Percentiles rank a stretch among this genome's conserved stretches.
Conservation (phyloP, 176 grass and related monocot species). For the Carex pumila region DNA sequence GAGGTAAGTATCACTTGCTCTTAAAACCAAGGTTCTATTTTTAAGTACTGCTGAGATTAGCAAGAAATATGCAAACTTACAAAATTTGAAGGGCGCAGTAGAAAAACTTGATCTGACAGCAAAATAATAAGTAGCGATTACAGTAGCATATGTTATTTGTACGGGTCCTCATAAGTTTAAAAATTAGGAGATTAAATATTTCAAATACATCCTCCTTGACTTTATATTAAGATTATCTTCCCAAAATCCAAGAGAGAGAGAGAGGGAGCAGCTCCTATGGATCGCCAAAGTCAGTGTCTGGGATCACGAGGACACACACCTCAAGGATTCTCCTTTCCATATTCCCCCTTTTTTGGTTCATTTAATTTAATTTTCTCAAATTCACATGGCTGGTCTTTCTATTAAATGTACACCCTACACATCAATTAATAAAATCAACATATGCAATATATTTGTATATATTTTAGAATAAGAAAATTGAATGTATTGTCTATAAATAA, state of each 20-base stretch:
- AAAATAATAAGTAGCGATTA: background rate
- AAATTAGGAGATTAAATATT: background rate
- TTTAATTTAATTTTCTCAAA: background rate
- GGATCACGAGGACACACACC: slow-evolving; percentile 57
- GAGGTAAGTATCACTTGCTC: background rate
- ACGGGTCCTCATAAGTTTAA: slow-evolving; percentile 12
- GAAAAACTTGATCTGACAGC: background rate
- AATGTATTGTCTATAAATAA: too few species aligned
- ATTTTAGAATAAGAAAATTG: background rate
- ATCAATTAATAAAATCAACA: background rate
- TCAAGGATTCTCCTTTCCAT: slow-evolving; percentile 19
- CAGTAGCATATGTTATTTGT: background rate
- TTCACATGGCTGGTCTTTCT: background rate
- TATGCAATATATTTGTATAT: background rate
- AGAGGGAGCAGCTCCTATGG: slow-evolving; percentile 32
- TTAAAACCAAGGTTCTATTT: background rate
- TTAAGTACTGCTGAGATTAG: background rate
- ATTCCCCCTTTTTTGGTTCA: background rate
- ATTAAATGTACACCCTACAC: background rate
- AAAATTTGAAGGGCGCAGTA: background rate
- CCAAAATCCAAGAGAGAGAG: slow-evolving; percentile 9
- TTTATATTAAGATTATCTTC: slow-evolving; percentile 11
- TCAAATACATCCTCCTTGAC: slow-evolving; percentile 18
- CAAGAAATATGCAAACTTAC: background rate
- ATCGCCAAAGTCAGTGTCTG: slow-evolving; percentile 40